Base-by-base conservation (phyloP, 305 asterid genomes). In the Fraxinus dipetala region DNA sequence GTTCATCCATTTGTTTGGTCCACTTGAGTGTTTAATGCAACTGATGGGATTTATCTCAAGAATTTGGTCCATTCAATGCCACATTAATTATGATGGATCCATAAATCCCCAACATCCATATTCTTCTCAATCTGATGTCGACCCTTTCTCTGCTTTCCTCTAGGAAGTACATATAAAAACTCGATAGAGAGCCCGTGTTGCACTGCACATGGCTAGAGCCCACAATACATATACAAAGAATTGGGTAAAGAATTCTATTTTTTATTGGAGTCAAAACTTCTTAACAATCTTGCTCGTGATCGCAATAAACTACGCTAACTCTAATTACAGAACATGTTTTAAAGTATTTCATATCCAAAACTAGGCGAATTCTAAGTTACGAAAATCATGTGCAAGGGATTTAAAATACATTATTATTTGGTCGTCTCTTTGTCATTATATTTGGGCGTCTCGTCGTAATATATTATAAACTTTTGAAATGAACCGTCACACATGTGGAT, bases 61-160 rank as follows among this genome's bases (percentile, higher is more conserved):
- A 28, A 69, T 69, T 67, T 86, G 95, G 92, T 85, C 95, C 93
- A 88, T 81, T 36, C 77, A 85, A 85, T 91, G 89, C 72, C 91
- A 92, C 89, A 84, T 85, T 89, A 77, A 87, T 87, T 91, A 86
- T 34, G 67, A 90, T 89, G 95, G 97, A 65, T 88, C 87, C 91
- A 91, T 91, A 79, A 90, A 84, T 89, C 88, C 89, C 84, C 85
- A 85, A 86, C 93, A 87, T 85, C 92, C 86, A 88, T 89, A 84
- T 83, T 87, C 81, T 90, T 88, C 87, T 90, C 59, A 91, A 89
- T 88, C 90, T 89, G 93, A 88, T 61, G 81, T 79, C 81, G 89
- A 92, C 97, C 74, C 84, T 87, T 87, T 86, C 93, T 86, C 87
- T 86, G 89, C 75, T 87, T 88, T 84, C 76, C 82, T 84, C 85